phyloP scores from a whole-genome alignment of 1,284 basidiomycete species.

The Melampsora abietis-canadensis region DNA sequence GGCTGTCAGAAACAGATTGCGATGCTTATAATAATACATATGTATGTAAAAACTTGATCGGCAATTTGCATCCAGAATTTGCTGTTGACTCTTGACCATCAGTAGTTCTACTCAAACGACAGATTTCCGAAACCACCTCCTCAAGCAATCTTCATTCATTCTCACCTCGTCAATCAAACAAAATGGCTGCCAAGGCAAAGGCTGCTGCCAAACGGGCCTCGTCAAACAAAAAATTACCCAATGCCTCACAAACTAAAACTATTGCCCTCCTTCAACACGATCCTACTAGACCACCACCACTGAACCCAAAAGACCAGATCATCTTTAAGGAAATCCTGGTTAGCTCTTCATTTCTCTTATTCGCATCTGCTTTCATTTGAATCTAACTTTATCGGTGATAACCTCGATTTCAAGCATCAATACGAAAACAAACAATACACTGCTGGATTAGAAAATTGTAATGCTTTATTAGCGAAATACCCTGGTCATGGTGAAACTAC shows the following conservation, averaged over 20 bases:
- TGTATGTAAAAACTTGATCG: too few relatives aligned
- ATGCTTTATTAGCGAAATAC: slow-evolving; percentile 89
- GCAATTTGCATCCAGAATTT: too few relatives aligned
- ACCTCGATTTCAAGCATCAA: slow-evolving; percentile 42
- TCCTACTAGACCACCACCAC: slow-evolving; percentile 22
- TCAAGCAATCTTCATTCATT: too few relatives aligned
- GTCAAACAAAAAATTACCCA: slow-evolving; percentile 15
- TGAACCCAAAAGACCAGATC: neutral
- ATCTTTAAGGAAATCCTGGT: slow-evolving; percentile 20
- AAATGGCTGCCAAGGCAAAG: slow-evolving; percentile 35
- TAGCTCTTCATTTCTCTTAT: neutral
- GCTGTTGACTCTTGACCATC: too few relatives aligned
- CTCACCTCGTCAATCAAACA: neutral
- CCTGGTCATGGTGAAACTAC: slow-evolving; percentile 97
- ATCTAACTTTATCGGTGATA: neutral
- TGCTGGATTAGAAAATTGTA: slow-evolving; percentile 84
- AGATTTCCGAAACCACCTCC: too few relatives aligned
- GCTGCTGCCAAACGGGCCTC: slow-evolving; percentile 34
- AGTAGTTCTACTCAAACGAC: too few relatives aligned
- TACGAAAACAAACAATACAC: slow-evolving; percentile 90
- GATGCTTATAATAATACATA: too few relatives aligned
- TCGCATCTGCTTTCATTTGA: neutral
- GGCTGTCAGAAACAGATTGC: too few relatives aligned
- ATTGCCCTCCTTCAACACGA: slow-evolving; percentile 21
- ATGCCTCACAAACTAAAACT: slow-evolving; percentile 12